A percentile compares a stretch with the other conserved stretches of the same genome.
phyloP scores from a whole-genome alignment of 2,329 filamentous ascomycete genomes.

The Fusarium sp. region DNA sequence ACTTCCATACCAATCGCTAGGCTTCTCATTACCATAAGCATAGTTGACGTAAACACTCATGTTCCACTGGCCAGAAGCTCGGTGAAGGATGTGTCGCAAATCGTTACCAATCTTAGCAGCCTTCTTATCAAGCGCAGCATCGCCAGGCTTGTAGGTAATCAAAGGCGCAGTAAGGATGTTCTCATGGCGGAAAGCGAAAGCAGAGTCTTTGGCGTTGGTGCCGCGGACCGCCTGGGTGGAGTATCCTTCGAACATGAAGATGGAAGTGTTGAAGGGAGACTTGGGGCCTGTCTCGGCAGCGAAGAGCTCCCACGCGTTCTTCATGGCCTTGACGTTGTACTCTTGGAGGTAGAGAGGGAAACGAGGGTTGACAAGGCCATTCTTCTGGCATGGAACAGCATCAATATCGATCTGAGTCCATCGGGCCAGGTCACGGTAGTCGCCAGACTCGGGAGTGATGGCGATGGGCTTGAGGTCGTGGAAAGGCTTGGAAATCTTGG shows the following conservation, averaged over 20 bases:
- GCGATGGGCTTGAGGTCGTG: conserved; percentile 55
- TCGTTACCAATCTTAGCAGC: conserved; percentile 33
- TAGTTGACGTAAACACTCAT: conserved; percentile 60
- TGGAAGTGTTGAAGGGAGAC: conserved; percentile 40
- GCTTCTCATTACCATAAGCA: conserved; percentile 59
- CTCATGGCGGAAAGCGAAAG: conserved; percentile 41
- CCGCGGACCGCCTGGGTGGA: conserved; percentile 53
- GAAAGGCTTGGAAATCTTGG: conserved; percentile 57
- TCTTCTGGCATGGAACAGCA: conserved; percentile 39
- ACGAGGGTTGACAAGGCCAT: conserved; percentile 40
- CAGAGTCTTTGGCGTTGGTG: neutral
- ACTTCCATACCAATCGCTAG: conserved; percentile 58
- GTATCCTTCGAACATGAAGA: conserved; percentile 69
- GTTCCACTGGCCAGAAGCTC: conserved; percentile 9
- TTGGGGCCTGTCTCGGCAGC: conserved; percentile 14
- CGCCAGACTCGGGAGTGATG: conserved; percentile 39
- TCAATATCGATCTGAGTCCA: conserved; percentile 39
- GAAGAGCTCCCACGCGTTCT: conserved; percentile 33
- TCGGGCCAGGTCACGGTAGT: conserved; percentile 38
- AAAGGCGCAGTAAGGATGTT: conserved; percentile 41
- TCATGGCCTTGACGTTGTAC: conserved; percentile 34
- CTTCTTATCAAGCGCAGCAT: conserved; percentile 22
- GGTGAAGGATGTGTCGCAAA: conserved; percentile 32
- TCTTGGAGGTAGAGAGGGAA: conserved; percentile 43
- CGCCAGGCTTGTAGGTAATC: conserved; percentile 35